These are phyloP conservation scores for Lachnellula occidentalis DNA, from an alignment of 2,329 filamentous ascomycete genomes.

Conservation along the genomic window DNA sequence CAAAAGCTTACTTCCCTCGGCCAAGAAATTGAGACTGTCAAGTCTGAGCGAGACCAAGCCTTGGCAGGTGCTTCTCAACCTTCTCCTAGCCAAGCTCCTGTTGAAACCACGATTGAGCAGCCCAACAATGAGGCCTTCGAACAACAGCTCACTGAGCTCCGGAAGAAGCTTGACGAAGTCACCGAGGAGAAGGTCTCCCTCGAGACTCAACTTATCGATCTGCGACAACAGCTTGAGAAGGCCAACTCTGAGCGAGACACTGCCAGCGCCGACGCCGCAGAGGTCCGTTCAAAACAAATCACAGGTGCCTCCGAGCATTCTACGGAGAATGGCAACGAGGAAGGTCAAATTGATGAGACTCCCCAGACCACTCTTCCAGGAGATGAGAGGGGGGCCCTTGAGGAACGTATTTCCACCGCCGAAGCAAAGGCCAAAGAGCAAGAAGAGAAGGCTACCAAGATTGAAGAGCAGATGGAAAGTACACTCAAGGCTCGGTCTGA, in stretches of 20 bases:
- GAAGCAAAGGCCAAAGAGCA: slow-evolving; percentile 59
- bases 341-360: slow-evolving; percentile 47
- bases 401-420: slow-evolving; percentile 55
- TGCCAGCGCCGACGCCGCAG: slow-evolving; percentile 34
- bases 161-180: slow-evolving; percentile 59
- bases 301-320: slow-evolving; percentile 22
- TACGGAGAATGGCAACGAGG: slow-evolving; percentile 48
- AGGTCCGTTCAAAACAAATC: slow-evolving; percentile 38
- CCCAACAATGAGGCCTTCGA: slow-evolving; percentile 46
- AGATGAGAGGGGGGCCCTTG: slow-evolving; percentile 54
- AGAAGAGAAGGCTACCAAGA: slow-evolving; percentile 50
- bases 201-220: slow-evolving; percentile 54
- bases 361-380: slow-evolving; percentile 39
- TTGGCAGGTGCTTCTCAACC: slow-evolving; percentile 22
- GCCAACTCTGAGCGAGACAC: slow-evolving; percentile 58
- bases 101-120: slow-evolving; percentile 42
- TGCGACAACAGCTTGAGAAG: slow-evolving; percentile 55
- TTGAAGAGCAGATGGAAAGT: slow-evolving; percentile 56
- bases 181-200: slow-evolving; percentile 63
- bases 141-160: slow-evolving; percentile 43
- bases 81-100: slow-evolving; percentile 29
- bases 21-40: slow-evolving; percentile 39
- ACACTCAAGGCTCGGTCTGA: slow-evolving; percentile 62
- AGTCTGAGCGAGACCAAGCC: slow-evolving; percentile 42
- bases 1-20: slow-evolving; percentile 31